Percentiles rank a stretch among this genome's conserved stretches.
Evolutionary conservation across 108 stramenopile genomes (phyloP).

Genomic region (Aurantiochytrium sp.): DNA sequence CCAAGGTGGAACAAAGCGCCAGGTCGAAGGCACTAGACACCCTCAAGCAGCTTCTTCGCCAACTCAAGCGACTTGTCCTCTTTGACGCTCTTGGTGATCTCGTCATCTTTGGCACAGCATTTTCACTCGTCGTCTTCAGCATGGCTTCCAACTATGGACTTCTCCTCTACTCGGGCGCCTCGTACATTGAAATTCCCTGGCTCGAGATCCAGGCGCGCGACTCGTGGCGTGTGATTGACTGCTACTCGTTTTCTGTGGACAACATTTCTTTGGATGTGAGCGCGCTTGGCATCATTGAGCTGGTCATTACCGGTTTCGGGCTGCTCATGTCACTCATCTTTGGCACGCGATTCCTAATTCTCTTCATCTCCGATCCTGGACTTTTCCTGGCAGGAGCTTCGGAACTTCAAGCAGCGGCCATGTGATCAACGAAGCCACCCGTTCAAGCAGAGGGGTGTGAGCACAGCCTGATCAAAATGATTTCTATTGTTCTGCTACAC

Average conservation of each 20-base stretch:
- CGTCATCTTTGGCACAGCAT: not conserved
- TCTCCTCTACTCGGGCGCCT: not conserved
- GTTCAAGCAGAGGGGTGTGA: not conserved
- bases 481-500: too few relatives aligned
- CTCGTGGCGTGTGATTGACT: not conserved
- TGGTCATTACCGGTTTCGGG: not conserved
- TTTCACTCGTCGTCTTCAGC: not conserved
- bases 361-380: not conserved
- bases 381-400: not conserved
- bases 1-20: not conserved
- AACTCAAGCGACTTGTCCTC: not conserved
- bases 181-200: not conserved
- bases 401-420: not conserved
- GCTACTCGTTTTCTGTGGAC: not conserved
- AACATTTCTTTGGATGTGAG: not conserved
- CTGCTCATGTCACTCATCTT: not conserved
- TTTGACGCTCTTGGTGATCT: constrained; percentile 1
- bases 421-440: not conserved
- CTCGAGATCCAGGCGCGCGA: not conserved
- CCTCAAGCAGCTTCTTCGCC: not conserved
- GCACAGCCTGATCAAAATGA: not conserved
- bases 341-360: not conserved
- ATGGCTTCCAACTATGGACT: not conserved
- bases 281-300: not conserved
- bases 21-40: not conserved